Evolutionary conservation across 164 flowering plant genomes (phyloP).

Genomic region (Pachysandra terminalis): DNA sequence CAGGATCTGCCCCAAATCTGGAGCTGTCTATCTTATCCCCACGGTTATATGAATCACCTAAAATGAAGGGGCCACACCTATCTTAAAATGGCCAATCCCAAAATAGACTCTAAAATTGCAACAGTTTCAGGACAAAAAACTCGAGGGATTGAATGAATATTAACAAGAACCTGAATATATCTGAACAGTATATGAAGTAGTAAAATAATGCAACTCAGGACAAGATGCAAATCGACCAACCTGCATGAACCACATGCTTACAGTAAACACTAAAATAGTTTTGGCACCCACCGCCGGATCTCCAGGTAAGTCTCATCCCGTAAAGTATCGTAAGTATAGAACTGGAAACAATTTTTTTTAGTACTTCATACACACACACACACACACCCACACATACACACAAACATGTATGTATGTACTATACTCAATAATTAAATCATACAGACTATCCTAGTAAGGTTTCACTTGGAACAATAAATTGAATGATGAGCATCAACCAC

Average conservation of each 20-base stretch:
- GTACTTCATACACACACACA: too few relatives aligned
- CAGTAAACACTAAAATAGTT: too few relatives aligned
- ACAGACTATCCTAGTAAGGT: too few relatives aligned
- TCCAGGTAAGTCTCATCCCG: background rate
- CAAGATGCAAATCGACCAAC: background rate
- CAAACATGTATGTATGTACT: too few relatives aligned
- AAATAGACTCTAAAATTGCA: too few relatives aligned
- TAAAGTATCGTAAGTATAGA: background rate
- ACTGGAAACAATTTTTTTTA: background rate
- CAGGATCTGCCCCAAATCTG: conserved; percentile 85
- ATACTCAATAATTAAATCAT: too few relatives aligned
- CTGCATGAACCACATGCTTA: background rate
- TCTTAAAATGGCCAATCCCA: too few relatives aligned
- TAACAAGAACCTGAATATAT: too few relatives aligned
- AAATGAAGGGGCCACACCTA: conserved; percentile 9
- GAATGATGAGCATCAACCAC: too few relatives aligned
- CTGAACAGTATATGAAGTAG: background rate
- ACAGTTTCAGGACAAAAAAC: background rate
- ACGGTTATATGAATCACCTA: conserved; percentile 74
- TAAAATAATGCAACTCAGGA: background rate
- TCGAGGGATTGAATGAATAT: too few relatives aligned
- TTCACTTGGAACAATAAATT: too few relatives aligned
- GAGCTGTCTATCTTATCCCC: conserved; percentile 82
- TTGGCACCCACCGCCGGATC: background rate
- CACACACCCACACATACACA: too few relatives aligned